Percentiles rank a stretch among this genome's conserved stretches.
These are phyloP conservation scores for Hyphodiscus sp. DNA, from an alignment of 2,329 filamentous ascomycete species.

Conservation along the genomic window DNA sequence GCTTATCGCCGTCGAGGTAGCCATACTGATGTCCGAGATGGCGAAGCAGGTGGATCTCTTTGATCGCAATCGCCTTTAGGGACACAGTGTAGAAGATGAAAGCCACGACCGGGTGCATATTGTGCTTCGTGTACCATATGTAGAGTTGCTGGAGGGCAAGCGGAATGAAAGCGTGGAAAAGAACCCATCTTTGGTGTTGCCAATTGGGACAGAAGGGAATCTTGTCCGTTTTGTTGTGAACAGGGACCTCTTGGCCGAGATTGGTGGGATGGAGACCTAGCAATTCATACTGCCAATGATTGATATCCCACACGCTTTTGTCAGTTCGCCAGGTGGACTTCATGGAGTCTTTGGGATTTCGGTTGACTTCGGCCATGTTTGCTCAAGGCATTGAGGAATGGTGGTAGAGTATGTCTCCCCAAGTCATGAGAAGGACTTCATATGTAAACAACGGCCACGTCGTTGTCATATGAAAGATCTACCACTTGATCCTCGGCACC, in stretches of 20 bases:
- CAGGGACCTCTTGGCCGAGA: constrained; percentile 23
- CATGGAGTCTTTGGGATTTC: constrained; percentile 12
- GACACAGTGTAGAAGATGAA: constrained; percentile 29
- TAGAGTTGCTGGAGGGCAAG: constrained; percentile 24
- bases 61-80: constrained; percentile 29
- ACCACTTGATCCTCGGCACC: too few species aligned
- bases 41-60: constrained; percentile 27
- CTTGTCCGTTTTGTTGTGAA: constrained; percentile 30
- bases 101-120: constrained; percentile 18
- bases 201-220: constrained; percentile 29
- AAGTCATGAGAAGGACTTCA: too few species aligned
- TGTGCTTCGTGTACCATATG: constrained; percentile 13
- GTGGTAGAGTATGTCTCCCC: too few species aligned
- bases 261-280: constrained; percentile 3
- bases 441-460: too few species aligned
- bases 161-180: constrained; percentile 29
- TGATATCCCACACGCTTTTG: constrained; percentile 2
- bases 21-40: constrained; percentile 29
- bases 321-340: constrained; percentile 13
- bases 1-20: constrained; percentile 30
- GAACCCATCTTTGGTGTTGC: constrained; percentile 29
- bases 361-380: neutral
- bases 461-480: too few species aligned
- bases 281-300: constrained; percentile 3
- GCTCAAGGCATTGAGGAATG: too few species aligned